These are phyloP conservation scores for Miscanthus lutarioriparius DNA, from an alignment of 176 grass and related monocot species.

Conservation along the genomic window DNA sequence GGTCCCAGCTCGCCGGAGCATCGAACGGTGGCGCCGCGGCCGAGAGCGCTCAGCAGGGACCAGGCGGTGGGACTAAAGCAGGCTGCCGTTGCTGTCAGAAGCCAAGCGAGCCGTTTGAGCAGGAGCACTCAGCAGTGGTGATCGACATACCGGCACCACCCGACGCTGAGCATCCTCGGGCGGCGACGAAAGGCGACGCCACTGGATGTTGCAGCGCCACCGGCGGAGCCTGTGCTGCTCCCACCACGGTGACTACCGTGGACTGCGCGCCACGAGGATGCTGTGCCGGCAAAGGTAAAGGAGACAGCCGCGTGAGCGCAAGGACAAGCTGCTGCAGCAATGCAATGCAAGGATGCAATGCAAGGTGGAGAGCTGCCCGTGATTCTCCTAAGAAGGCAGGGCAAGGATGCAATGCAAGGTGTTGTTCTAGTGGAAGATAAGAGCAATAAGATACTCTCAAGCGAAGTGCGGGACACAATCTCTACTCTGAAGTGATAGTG, in stretches of 20 bases:
- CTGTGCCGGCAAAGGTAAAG: neutral
- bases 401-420: neutral
- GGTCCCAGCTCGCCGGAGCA: neutral
- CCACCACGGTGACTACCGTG: neutral
- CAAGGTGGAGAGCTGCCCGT: neutral
- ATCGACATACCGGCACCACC: neutral
- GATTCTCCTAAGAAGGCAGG: neutral
- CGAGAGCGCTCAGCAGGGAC: neutral
- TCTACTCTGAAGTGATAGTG: too few species aligned
- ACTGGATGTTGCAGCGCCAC: neutral
- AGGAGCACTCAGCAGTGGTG: neutral
- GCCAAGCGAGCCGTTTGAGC: neutral
- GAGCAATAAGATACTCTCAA: too few species aligned
- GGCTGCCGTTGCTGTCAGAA: neutral
- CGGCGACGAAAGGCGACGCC: neutral
- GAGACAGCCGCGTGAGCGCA: neutral
- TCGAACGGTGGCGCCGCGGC: neutral
- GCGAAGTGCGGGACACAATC: too few species aligned
- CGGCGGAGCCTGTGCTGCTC: neutral
- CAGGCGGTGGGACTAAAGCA: too few species aligned
- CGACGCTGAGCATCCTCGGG: neutral
- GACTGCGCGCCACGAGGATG: neutral
- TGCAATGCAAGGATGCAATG: too few species aligned
- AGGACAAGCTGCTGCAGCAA: neutral
- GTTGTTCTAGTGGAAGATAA: too few species aligned